phyloP scores from a whole-genome alignment of 2,329 filamentous ascomycete species.

The Dryadomyces quercivorus region DNA sequence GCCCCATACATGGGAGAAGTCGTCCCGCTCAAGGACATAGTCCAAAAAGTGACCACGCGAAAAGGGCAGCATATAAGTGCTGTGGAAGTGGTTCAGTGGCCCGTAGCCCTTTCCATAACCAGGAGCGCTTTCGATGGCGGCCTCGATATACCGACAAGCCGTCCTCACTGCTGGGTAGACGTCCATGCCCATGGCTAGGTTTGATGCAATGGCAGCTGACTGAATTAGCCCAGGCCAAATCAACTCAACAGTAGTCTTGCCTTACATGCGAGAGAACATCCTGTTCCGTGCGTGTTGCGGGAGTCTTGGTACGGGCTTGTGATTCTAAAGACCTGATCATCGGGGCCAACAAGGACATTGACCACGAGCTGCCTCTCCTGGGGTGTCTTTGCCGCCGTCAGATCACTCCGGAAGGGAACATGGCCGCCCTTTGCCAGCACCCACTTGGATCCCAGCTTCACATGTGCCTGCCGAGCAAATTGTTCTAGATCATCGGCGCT shows the following conservation, averaged over 20 bases:
- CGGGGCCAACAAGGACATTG: conserved; percentile 60
- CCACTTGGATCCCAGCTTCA: conserved; percentile 59
- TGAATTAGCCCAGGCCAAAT: background rate
- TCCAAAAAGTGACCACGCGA: conserved; percentile 65
- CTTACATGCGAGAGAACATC: conserved; percentile 82
- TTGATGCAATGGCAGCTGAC: conserved; percentile 61
- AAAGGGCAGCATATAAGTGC: conserved; percentile 55
- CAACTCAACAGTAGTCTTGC: background rate
- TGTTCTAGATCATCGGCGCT: conserved; percentile 53
- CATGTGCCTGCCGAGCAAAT: conserved; percentile 50
- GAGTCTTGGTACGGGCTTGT: conserved; percentile 60
- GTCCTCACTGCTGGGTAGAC: conserved; percentile 49
- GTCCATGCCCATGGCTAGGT: conserved; percentile 47
- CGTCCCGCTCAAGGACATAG: conserved; percentile 63
- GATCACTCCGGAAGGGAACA: conserved; percentile 57
- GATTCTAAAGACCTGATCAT: conserved; percentile 42
- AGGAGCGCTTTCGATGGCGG: conserved; percentile 53
- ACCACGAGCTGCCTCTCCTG: conserved; percentile 56
- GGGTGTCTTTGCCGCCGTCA: conserved; percentile 42
- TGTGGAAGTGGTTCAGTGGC: conserved; percentile 71
- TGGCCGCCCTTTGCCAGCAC: conserved; percentile 89
- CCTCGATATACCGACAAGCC: conserved; percentile 62
- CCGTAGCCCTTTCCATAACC: conserved; percentile 55
- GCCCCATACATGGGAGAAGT: conserved; percentile 65
- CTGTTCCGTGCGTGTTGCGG: conserved; percentile 84